Evolutionary conservation across 1,139 yeast genomes (phyloP), one percentile per base, ranked within the genome.

Genomic region (Lodderomyces metapsilosis): DNA sequence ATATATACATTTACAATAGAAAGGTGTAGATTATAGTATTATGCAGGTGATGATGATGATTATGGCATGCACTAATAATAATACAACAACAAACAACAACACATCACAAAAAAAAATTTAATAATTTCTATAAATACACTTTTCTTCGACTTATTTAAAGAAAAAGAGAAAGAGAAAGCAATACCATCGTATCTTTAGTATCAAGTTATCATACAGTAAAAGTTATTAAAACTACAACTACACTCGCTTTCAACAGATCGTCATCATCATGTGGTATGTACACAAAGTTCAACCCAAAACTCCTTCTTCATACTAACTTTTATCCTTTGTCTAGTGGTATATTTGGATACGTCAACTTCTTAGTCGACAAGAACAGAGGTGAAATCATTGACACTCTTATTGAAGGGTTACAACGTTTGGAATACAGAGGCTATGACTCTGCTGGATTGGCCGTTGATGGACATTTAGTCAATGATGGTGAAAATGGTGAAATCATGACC

Each of bases 351-450:
- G 89, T 94, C 57, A 94, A 94, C 76, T 94, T 87, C 67, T 78
- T 92, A 61, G 96, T 88, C 49, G 96, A 91, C 55, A 87, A 83
- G 63, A 74, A 91, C 42, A 78, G 98, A 67, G 97, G 96, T 38
- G 96, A 91, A 58, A 89, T 94, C 64, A 74, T 92, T 50, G 89
- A 85, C 62, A 88, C 88, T 47, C 78, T 92, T 53, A 76, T 91
- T 43, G 96, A 89, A 59, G 98, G 98, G 47, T 80, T 94, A 46
- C 89, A 85, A 61, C 81, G 95, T 58, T 79, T 92, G 58, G 99
- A 94, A 66, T 94, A 94, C 70, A 84, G 99, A 68, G 99, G 99
- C 38, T 94, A 94, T 58, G 99, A 94, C 67, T 91, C 97, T 16
- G 87, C 97, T 28, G 98, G 98, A 60, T 74, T 94, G 50, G 97